Percentiles rank a stretch among this genome's conserved stretches.
Evolutionary conservation across 306 rosid genomes (phyloP).

Genomic region (Castanea sativa): DNA sequence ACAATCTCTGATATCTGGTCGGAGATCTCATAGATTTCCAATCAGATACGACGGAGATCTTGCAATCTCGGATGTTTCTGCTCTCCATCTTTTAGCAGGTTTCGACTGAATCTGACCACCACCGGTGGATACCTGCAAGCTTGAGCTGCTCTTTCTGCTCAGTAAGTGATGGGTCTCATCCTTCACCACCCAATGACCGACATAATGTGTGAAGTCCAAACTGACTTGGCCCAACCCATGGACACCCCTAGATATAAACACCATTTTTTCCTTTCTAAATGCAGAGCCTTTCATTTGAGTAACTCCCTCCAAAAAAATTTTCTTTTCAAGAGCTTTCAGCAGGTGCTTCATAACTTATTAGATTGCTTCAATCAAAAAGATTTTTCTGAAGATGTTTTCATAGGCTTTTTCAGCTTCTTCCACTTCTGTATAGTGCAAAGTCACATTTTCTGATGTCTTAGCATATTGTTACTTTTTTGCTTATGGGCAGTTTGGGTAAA

Average conservation of each 20-base stretch:
- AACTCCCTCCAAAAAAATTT: not conserved
- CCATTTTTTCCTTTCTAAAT: not conserved
- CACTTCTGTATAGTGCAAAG: not conserved
- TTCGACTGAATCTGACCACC: too few species aligned
- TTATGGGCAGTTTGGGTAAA: not conserved
- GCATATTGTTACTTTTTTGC: not conserved
- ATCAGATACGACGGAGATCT: too few species aligned
- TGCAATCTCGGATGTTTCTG: too few species aligned
- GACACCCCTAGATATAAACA: not conserved
- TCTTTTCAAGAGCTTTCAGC: not conserved
- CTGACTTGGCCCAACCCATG: too few species aligned
- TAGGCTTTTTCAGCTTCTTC: not conserved
- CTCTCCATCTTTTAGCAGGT: too few species aligned
- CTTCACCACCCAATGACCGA: too few species aligned
- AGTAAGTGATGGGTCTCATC: too few species aligned
- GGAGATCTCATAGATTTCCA: too few species aligned
- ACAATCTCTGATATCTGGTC: too few species aligned
- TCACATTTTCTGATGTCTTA: not conserved
- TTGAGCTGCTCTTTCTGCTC: too few species aligned
- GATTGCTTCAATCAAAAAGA: not conserved
- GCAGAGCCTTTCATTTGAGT: not conserved
- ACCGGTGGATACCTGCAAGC: too few species aligned
- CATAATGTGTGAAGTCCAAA: too few species aligned
- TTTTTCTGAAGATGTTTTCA: not conserved
- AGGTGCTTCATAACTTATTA: not conserved